phyloP scores from a whole-genome alignment of 1,284 basidiomycete species.

The Puccinia polysora region DNA sequence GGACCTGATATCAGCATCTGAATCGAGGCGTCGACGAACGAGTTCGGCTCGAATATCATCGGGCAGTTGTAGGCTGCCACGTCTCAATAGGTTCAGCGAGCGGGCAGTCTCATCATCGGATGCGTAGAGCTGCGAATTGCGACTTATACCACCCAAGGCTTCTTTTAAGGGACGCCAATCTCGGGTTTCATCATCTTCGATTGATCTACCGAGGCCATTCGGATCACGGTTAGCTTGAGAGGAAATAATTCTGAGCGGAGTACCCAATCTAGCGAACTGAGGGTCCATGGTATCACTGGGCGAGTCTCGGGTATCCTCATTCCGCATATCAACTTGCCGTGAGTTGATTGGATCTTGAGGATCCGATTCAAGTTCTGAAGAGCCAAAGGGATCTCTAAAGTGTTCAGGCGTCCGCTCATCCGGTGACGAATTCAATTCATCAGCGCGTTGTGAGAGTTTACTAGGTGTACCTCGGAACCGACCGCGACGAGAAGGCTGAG shows the following conservation, averaged over 20 bases:
- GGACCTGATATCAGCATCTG: background rate
- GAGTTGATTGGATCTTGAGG: background rate
- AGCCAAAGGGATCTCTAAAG: background rate
- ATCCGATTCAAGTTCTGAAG: constrained; percentile 1
- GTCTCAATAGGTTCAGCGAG: background rate
- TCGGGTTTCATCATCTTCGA: constrained; percentile 4
- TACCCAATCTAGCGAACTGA: constrained; percentile 15
- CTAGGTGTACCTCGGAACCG: constrained; percentile 42
- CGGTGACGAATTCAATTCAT: constrained; percentile 29
- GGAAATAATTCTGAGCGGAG: background rate
- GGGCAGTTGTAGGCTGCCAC: background rate
- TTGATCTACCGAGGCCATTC: constrained; percentile 6
- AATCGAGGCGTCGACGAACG: background rate
- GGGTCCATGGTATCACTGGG: constrained; percentile 38
- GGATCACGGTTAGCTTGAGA: constrained; percentile 11
- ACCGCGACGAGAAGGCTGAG: constrained; percentile 39
- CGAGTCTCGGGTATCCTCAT: constrained; percentile 10
- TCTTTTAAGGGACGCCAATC: constrained; percentile 38
- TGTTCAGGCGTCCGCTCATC: constrained; percentile 9
- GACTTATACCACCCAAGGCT: constrained; percentile 7
- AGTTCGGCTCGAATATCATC: constrained; percentile 27
- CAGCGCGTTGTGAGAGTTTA: constrained; percentile 41
- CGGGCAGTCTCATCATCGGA: constrained; percentile 10
- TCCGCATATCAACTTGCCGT: background rate
- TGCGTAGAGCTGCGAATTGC: background rate